Evolutionary conservation across 352 stramenopile genomes (phyloP).

Genomic region (Phytopythium oedochilum): DNA sequence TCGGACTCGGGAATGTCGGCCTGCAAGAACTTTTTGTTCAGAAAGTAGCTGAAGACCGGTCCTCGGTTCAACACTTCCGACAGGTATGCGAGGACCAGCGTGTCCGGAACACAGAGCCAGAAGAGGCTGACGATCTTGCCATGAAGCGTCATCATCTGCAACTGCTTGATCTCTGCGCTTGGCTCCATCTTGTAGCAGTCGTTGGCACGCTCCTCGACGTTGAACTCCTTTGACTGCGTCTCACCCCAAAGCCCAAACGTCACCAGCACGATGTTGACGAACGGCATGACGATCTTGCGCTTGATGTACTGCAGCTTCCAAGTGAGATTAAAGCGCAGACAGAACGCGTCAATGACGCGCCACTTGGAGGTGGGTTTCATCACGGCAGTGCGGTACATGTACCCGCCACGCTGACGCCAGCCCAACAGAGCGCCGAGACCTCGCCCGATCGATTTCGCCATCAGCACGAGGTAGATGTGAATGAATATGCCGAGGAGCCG

Average conservation of each 20-base stretch:
- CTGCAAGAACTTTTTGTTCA: conserved; percentile 57
- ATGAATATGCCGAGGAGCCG: conserved; percentile 36
- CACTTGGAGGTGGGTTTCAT: conserved; percentile 20
- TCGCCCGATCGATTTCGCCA: conserved; percentile 42
- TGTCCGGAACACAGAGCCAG: conserved; percentile 52
- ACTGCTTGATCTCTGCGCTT: conserved; percentile 47
- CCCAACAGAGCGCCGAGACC: conserved; percentile 29
- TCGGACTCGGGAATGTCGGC: conserved; percentile 52
- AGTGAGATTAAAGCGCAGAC: conserved; percentile 45
- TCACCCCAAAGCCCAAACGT: conserved; percentile 46
- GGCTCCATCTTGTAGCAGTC: conserved; percentile 54
- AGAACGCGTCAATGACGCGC: conserved; percentile 37
- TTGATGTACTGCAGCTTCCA: conserved; percentile 59
- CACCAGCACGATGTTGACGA: conserved; percentile 40
- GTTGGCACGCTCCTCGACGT: conserved; percentile 54
- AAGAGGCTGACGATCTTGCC: conserved; percentile 61
- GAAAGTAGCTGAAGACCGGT: conserved; percentile 53
- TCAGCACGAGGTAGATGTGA: conserved; percentile 45
- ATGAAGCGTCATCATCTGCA: conserved; percentile 69
- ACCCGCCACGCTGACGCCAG: conserved; percentile 22
- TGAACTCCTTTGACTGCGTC: conserved; percentile 42
- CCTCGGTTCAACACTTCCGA: conserved; percentile 52
- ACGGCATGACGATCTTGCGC: conserved; percentile 50
- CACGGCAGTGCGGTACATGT: conserved; percentile 43
- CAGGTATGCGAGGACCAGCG: conserved; percentile 40